These are phyloP conservation scores for Arthrobotrys sinensis DNA, from an alignment of 2,329 filamentous ascomycete genomes.

Conservation along the genomic window DNA sequence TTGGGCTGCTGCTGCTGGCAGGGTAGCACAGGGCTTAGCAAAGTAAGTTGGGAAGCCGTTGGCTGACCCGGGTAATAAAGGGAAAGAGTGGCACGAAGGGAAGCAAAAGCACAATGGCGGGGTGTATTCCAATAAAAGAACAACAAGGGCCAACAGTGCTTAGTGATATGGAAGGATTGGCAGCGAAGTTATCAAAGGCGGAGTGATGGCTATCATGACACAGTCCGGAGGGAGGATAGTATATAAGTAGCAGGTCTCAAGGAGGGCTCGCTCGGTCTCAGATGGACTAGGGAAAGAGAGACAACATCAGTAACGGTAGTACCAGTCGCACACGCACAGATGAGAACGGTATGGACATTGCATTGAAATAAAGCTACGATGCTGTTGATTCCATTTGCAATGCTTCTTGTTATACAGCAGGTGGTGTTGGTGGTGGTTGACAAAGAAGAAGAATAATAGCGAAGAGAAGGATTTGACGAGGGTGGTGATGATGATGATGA, in stretches of 20 bases:
- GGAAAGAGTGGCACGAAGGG: conserved; percentile 42
- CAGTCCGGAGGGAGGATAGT: conserved; percentile 30
- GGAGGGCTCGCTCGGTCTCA: conserved; percentile 32
- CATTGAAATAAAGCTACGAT: background rate
- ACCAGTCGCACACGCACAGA: conserved; percentile 34
- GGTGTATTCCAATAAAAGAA: conserved; percentile 54
- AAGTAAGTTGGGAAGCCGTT: conserved; percentile 38
- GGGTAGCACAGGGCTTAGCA: conserved; percentile 60
- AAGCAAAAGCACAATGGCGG: conserved; percentile 34
- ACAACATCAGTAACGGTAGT: conserved; percentile 39
- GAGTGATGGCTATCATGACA: conserved; percentile 46
- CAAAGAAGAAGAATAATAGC: background rate
- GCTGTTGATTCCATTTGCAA: background rate
- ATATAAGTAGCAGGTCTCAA: conserved; percentile 17
- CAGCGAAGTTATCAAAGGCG: conserved; percentile 44
- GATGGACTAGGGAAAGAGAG: conserved; percentile 39
- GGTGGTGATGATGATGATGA: conserved; percentile 2
- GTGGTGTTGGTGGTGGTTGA: background rate
- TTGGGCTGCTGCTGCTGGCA: conserved; percentile 50
- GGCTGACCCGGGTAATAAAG: conserved; percentile 52
- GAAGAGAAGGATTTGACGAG: background rate
- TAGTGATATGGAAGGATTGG: conserved; percentile 37
- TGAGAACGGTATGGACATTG: background rate
- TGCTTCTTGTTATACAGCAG: conserved; percentile 11
- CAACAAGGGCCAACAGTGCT: conserved; percentile 14